Conservation (phyloP, 176 grass and related monocot genomes). For the Areca catechu region DNA sequence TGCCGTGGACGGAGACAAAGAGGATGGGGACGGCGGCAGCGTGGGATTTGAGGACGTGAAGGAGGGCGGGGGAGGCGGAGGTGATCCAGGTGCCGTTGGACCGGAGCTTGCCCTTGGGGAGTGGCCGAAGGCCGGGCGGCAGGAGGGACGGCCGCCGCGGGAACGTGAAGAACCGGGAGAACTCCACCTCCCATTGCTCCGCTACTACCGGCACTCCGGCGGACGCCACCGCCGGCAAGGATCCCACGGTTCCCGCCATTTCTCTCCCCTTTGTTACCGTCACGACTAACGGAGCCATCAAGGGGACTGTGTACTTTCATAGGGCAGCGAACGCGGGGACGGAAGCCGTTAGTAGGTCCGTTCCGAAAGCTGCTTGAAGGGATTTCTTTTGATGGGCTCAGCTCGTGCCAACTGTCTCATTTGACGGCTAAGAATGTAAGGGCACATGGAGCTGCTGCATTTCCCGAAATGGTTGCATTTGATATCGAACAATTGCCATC, state of each 20-base stretch:
- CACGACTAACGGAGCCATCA: too few relatives aligned
- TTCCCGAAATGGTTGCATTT: too few relatives aligned
- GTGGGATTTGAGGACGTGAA: constrained; percentile 25
- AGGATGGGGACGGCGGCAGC: constrained; percentile 22
- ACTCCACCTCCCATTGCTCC: constrained; percentile 50
- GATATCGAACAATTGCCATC: too few relatives aligned
- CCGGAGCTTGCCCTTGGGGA: constrained; percentile 19
- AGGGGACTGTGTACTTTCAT: too few relatives aligned
- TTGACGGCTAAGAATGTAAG: too few relatives aligned
- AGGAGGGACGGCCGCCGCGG: constrained; percentile 14
- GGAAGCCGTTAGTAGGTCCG: too few relatives aligned
- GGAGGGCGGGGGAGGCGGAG: constrained; percentile 19
- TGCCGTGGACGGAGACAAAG: constrained; percentile 41
- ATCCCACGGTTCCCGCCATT: neutral
- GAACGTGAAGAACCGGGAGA: constrained; percentile 50
- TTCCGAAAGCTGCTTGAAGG: too few relatives aligned
- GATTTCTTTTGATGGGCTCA: too few relatives aligned
- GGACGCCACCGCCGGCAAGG: neutral
- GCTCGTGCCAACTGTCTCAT: too few relatives aligned
- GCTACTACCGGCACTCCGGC: neutral
- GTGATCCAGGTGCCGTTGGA: constrained; percentile 47
- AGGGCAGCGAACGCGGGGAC: too few relatives aligned
- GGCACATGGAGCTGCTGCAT: too few relatives aligned
- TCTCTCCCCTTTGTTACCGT: too few relatives aligned
- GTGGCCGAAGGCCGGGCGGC: constrained; percentile 23